Conservation (phyloP, 2,329 filamentous ascomycete species). For the Penicillium freii region DNA sequence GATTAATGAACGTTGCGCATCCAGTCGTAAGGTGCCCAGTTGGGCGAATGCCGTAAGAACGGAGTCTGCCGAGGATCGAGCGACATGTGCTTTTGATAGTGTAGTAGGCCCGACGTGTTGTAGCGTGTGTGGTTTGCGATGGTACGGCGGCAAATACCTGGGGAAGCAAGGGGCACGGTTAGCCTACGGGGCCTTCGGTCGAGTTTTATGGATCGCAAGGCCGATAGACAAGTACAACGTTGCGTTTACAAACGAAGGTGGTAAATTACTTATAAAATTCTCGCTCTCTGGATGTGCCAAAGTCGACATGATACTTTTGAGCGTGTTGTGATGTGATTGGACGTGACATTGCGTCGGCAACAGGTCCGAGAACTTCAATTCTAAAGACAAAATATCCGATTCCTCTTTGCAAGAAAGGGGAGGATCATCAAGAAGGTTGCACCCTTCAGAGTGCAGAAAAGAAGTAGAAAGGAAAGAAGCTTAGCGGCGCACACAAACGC, state of each 20-base stretch:
- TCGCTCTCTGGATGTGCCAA: slow-evolving; percentile 11
- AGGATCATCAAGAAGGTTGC: not conserved
- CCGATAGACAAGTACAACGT: not conserved
- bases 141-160: slow-evolving; percentile 10
- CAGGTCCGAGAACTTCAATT: not conserved
- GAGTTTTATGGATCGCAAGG: not conserved
- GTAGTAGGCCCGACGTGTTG: slow-evolving; percentile 5
- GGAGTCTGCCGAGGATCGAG: slow-evolving; percentile 15
- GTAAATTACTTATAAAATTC: slow-evolving; percentile 16
- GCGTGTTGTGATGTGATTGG: not conserved
- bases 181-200: not conserved
- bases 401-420: too few species aligned
- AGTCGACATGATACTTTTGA: not conserved
- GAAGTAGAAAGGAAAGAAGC: not conserved
- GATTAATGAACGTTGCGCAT: slow-evolving; percentile 24
- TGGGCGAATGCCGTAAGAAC: slow-evolving; percentile 30
- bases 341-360: slow-evolving; percentile 1
- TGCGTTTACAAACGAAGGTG: not conserved
- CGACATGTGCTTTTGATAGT: not conserved
- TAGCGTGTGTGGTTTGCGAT: not conserved
- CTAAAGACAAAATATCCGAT: not conserved
- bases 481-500: not conserved
- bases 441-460: not conserved
- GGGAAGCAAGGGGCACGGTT: not conserved
- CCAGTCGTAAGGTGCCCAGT: slow-evolving; percentile 25